Base-by-base conservation (phyloP, 306 rosid genomes). In the Sicyos edulis region DNA sequence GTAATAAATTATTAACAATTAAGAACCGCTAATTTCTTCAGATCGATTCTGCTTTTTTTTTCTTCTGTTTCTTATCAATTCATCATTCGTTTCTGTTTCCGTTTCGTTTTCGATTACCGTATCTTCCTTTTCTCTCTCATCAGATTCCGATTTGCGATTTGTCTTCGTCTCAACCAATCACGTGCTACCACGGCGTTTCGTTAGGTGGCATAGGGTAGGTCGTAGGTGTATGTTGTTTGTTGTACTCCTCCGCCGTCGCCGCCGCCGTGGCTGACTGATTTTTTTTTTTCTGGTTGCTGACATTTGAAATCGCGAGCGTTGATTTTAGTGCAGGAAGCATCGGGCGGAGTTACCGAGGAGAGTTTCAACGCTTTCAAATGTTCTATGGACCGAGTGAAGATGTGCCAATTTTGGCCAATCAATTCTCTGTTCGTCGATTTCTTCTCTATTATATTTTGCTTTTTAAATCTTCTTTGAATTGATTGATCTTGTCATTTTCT, bases 281-380 rank as follows among this genome's bases (percentile, higher is more conserved):
- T 20, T 66, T 6, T 0, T 16, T 44, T 7, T 0, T 64, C 42
- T n/a, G n/a, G n/a, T n/a, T n/a, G n/a, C 51, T 64, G 53, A 64
- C 52, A 17, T 64, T 10, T 62, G 71, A 65, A 65, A 10, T 20
- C n/a, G 15, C 37, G 34, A 19, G 7, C 54, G 22, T 66, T 7
- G 0, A 45, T 45, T 74, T 54, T 83, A 92, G 98, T 69, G 82
- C 88, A 26, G 98, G 98, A 86, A 90, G 92, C 85, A 90, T 92
- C 22, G 98, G 96, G 24, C 87, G 96, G 85, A 84, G 93, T 82
- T 85, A 79, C 65, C 80, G 66, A 79, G 98, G 98, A 26, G 92
- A 90, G 63, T 92, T 92, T 82, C 96, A 92, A 86, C 89, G 98
- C 22, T 92, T 86, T 92, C 96, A 92, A 76, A 77, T 92, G 54